Evolutionary conservation across 495 filamentous ascomycete genomes (phyloP), one percentile per base, ranked within the genome.

Genomic region (Paragyromitra xinjiangensis): DNA sequence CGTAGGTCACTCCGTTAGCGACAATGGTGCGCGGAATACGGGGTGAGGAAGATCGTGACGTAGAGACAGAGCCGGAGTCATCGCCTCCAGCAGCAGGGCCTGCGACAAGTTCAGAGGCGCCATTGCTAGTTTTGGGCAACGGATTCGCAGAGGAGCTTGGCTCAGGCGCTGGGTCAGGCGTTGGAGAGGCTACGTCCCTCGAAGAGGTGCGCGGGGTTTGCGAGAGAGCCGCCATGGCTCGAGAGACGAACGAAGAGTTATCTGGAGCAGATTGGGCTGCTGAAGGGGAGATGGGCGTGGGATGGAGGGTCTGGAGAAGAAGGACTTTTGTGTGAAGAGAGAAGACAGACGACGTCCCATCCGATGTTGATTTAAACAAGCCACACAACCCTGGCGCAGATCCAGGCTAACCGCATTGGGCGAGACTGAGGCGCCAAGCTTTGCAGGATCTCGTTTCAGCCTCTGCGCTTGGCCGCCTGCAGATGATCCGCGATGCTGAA

Each of bases 1-100:
- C 77, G 73, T 56, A 79, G 1, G 75, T 79, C 11, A 73, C 64
- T 7, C 75, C 75, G 22, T 71, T 45, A 26, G 78, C 45, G 29
- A 48, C 26, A 14, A 73, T 77, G 22, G 51, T 77, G 8, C 45
- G 61, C 11, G 74, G 61, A 6, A 77, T 77, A 9, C n/a, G 40
- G 5, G 69, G 74, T 9, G 69, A 73, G 6, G 14, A 19, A 34
- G 62, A 61, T 42, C 39, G 67, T 8, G 59, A 45, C 12, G 37
- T 53, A 6, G 45, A 29, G 11, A 22, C 42, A 42, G 51, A 16
- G n/a, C 37, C 7, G 3, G n/a, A 45, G 14, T 29, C 24, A 29
- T 2, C 12, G 6, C 16, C 7, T 8, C 40, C 61, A 16, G 29
- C 29, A 51, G 50, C 12, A 26, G 24, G 14, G 24, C 59, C 48